phyloP scores from a whole-genome alignment of 2,329 filamentous ascomycete species.

The Paradendryphiella salina region DNA sequence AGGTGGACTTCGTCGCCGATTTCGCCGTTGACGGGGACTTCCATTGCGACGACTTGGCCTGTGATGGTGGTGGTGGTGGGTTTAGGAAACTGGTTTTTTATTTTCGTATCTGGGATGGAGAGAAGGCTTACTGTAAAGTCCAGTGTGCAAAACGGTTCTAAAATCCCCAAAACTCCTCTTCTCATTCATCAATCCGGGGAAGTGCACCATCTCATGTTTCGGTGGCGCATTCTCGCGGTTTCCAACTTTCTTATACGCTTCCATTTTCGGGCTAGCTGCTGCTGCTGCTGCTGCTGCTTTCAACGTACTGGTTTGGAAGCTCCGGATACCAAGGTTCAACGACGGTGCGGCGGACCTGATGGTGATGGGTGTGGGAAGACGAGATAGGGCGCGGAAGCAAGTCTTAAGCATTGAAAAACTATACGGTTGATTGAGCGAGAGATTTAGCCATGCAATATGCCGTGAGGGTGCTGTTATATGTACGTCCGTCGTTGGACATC shows the following conservation, averaged over 20 bases:
- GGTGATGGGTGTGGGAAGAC: not conserved
- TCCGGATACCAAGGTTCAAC: not conserved
- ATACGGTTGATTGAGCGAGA: not conserved
- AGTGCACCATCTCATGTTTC: constrained; percentile 61
- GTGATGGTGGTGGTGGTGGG: not conserved
- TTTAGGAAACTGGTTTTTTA: too few species aligned
- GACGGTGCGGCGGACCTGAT: constrained; percentile 1
- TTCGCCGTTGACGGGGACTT: constrained; percentile 64
- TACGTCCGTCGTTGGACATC: not conserved
- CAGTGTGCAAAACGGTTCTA: constrained; percentile 64
- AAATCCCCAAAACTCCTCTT: constrained; percentile 62
- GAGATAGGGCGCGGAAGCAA: constrained; percentile 16
- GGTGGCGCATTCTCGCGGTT: constrained; percentile 36
- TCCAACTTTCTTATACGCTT: constrained; percentile 31
- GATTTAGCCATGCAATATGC: not conserved
- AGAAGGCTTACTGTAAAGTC: constrained; percentile 53
- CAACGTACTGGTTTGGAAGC: not conserved
- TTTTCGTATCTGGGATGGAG: too few species aligned
- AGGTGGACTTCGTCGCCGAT: constrained; percentile 69
- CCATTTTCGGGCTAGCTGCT: constrained; percentile 20
- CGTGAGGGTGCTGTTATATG: not conserved
- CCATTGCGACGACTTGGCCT: constrained; percentile 66
- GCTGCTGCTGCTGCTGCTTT: not conserved
- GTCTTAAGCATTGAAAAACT: constrained; percentile 31
- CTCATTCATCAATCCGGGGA: constrained; percentile 59